Base-by-base conservation (phyloP, 306 rosid genomes). In the Myrica gale region DNA sequence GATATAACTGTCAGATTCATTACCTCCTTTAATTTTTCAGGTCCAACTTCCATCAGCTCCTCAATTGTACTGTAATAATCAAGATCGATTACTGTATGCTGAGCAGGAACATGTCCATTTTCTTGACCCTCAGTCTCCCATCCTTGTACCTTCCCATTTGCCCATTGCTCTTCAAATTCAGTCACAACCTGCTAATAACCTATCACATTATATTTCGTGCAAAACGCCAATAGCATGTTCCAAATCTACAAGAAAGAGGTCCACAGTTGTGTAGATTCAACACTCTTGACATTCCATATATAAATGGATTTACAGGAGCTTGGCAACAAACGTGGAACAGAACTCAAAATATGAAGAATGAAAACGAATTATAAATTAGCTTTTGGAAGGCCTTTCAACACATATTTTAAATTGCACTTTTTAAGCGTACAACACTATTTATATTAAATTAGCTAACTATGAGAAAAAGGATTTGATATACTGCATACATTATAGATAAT, bases 11-110 rank as follows among this genome's bases (percentile, higher is more conserved):
- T 7, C 4, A 66, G 42, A 62, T 55, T 61, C 5, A 63, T 83
- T 87, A 89, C 98, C 93, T 95, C 97, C 83, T 92, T 95, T 76
- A 95, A 86, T 87, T 87, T 95, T 84, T 92, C 97, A 60, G 96
- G 96, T 57, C 93, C 98, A 39, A 92, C 85, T 90, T 92, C 96
- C 58, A 85, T 69, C 79, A 95, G 76, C 86, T 92, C 98, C 58
- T 95, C 98, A 76, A 95, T 85, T 37, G 96, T 83, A 87, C 90
- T 87, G 79, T 87, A 92, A 87, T 88, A 95, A 82, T 95, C 93
- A 81, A 95, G 98, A 88, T 92, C 97, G 72, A 94, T 86, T 56
- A 86, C 76, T 73, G 86, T 63, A 70, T 80, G 89, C 80, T 78
- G 82, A 68, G 84, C 80, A 76, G 85, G 76, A 71, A 72, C 82